Evolutionary conservation across 2,329 filamentous ascomycete genomes (phyloP).

Genomic region (Neonectria punicea): DNA sequence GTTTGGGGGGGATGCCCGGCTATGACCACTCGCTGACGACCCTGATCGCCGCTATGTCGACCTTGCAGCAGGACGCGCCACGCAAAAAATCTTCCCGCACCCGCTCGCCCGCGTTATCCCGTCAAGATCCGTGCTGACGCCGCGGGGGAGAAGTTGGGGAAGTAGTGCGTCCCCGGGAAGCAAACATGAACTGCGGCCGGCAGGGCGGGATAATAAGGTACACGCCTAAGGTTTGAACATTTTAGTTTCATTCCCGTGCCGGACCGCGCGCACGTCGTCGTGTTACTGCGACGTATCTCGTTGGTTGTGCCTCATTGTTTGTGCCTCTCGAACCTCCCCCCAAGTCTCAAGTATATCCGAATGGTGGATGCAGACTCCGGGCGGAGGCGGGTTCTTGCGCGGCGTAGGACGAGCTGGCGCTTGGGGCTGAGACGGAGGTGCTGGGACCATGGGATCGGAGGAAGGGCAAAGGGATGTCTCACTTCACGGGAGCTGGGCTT

Average conservation of each 20-base stretch:
- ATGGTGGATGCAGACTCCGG: constrained; percentile 28
- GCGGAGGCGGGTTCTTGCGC: constrained; percentile 35
- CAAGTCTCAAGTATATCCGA: constrained; percentile 14
- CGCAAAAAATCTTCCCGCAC: constrained; percentile 31
- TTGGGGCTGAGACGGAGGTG: constrained; percentile 24
- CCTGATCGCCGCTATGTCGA: constrained; percentile 15
- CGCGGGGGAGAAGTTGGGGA: constrained; percentile 44
- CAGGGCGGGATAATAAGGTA: constrained; percentile 31
- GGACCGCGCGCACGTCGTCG: background rate
- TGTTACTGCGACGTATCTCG: too few relatives aligned
- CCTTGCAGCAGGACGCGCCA: constrained; percentile 17
- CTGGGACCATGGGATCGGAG: constrained; percentile 6
- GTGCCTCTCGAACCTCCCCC: too few relatives aligned
- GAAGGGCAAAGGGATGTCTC: constrained; percentile 35
- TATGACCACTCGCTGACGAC: constrained; percentile 13
- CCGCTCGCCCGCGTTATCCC: constrained; percentile 43
- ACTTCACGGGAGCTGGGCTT: constrained; percentile 18
- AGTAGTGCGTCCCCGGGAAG: constrained; percentile 29
- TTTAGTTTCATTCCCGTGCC: constrained; percentile 6
- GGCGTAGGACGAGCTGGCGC: constrained; percentile 7
- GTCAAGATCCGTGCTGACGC: constrained; percentile 41
- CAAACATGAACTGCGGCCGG: constrained; percentile 28
- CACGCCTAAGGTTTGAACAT: constrained; percentile 19
- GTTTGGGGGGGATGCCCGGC: constrained; percentile 6
- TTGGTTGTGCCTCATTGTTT: too few relatives aligned